Evolutionary conservation across 768 basidiomycete species (phyloP).

Genomic region (Tricholoma hemisulphureum): DNA sequence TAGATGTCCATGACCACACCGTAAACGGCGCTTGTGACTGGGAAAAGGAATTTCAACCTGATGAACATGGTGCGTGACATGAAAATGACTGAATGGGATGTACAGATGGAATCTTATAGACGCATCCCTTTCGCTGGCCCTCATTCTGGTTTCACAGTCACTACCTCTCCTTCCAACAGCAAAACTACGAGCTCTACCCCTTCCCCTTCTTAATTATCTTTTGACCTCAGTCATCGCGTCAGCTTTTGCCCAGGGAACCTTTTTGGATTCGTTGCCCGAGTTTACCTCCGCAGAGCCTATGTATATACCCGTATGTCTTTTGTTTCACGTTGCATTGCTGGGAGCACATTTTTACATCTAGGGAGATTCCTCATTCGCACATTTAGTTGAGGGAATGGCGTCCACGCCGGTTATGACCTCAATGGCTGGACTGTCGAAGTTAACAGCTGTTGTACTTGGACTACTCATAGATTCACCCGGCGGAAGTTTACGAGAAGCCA

Average conservation of each 20-base stretch:
- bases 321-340: neutral
- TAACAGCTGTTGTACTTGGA: slow-evolving; percentile 35
- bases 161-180: slow-evolving; percentile 51
- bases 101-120: slow-evolving; percentile 19
- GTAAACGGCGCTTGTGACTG: slow-evolving; percentile 44
- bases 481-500: slow-evolving; percentile 19
- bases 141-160: slow-evolving; percentile 61
- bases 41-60: slow-evolving; percentile 69
- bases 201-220: slow-evolving; percentile 39
- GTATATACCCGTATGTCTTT: slow-evolving; percentile 29
- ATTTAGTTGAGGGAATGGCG: slow-evolving; percentile 31
- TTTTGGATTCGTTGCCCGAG: slow-evolving; percentile 43
- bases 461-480: slow-evolving; percentile 36
- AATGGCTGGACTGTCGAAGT: slow-evolving; percentile 40
- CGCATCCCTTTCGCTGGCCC: slow-evolving; percentile 47
- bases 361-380: slow-evolving; percentile 29
- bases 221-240: slow-evolving; percentile 48
- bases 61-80: slow-evolving; percentile 39
- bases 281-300: slow-evolving; percentile 30
- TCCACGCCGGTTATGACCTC: slow-evolving; percentile 36
- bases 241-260: slow-evolving; percentile 57
- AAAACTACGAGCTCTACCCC: slow-evolving; percentile 60
- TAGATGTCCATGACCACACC: slow-evolving; percentile 51
- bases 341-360: slow-evolving; percentile 8
- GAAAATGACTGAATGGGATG: neutral